Percentiles rank a stretch among this genome's conserved stretches.
These are phyloP conservation scores for Mycena indigotica DNA, from an alignment of 768 basidiomycete species.

Conservation along the genomic window DNA sequence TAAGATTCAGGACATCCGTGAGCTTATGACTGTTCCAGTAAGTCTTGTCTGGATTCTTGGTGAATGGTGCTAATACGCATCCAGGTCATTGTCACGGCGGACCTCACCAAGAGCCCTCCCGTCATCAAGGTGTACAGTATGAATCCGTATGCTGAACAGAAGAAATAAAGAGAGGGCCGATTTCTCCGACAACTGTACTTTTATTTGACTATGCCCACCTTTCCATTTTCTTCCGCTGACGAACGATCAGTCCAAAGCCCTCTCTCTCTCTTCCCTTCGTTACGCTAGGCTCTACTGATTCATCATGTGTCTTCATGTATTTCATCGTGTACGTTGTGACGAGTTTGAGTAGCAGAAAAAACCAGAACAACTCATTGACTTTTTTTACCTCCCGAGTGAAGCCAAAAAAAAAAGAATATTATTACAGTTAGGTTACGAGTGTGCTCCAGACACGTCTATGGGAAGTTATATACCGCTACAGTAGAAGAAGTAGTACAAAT, in stretches of 20 bases:
- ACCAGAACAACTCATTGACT: not conserved
- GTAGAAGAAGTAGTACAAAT: constrained; percentile 20
- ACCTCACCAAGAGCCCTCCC: constrained; percentile 93
- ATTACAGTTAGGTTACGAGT: not conserved
- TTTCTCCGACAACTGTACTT: constrained; percentile 31
- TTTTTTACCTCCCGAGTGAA: not conserved
- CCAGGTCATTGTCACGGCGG: constrained; percentile 92
- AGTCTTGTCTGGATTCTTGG: constrained; percentile 41
- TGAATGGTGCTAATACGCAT: no score
- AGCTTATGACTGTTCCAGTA: constrained; percentile 92
- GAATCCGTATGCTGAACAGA: constrained; percentile 75
- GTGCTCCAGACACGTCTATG: constrained; percentile 5
- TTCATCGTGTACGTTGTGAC: constrained; percentile 23
- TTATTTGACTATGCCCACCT: constrained; percentile 31
- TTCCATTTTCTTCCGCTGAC: constrained; percentile 22
- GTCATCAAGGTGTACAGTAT: constrained; percentile 98
- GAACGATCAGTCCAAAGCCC: constrained; percentile 21
- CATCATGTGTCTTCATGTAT: constrained; percentile 21
- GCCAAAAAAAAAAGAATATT: not conserved
- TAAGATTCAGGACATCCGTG: constrained; percentile 92
- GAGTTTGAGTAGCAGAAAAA: constrained; percentile 13
- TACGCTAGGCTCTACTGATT: constrained; percentile 22
- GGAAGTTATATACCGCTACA: constrained; percentile 20
- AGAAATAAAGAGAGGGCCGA: constrained; percentile 42
- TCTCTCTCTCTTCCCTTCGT: constrained; percentile 7